phyloP scores from a whole-genome alignment of 495 filamentous ascomycete species.

The Elaphomyces granulatus region DNA sequence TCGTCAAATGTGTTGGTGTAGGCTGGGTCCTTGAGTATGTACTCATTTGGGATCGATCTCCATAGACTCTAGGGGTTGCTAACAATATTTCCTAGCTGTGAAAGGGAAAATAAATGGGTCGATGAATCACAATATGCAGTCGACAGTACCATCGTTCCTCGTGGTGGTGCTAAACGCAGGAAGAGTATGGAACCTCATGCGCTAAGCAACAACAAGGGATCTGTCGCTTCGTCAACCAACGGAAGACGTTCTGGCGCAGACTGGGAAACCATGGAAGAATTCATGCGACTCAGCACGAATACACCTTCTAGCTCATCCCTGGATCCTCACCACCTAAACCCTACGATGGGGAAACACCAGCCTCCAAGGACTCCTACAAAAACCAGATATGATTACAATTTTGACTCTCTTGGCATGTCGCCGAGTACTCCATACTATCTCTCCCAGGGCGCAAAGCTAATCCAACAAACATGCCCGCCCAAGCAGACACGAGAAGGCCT shows the following conservation, averaged over 20 bases:
- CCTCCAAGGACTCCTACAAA: not conserved
- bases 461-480: constrained; percentile 62
- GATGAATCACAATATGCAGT: constrained; percentile 56
- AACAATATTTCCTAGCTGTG: constrained; percentile 44
- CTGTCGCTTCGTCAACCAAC: constrained; percentile 32
- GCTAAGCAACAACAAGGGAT: constrained; percentile 58
- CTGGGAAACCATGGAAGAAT: constrained; percentile 24
- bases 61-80: constrained; percentile 8
- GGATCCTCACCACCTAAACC: not conserved
- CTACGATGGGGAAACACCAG: not conserved
- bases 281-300: constrained; percentile 17
- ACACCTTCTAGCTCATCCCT: constrained; percentile 1
- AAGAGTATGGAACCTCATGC: constrained; percentile 88
- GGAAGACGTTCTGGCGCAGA: constrained; percentile 20
- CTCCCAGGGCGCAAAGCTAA: constrained; percentile 36
- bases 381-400: constrained; percentile 9
- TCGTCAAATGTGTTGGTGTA: constrained; percentile 73
- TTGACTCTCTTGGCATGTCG: constrained; percentile 33
- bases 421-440: constrained; percentile 42
- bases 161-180: constrained; percentile 60
- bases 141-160: constrained; percentile 55
- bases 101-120: constrained; percentile 63
- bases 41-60: not conserved
- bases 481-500: constrained; percentile 39
- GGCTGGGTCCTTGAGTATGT: constrained; percentile 75